These are phyloP conservation scores for Fusarium equiseti DNA, from an alignment of 2,329 filamentous ascomycete species.

Conservation along the genomic window DNA sequence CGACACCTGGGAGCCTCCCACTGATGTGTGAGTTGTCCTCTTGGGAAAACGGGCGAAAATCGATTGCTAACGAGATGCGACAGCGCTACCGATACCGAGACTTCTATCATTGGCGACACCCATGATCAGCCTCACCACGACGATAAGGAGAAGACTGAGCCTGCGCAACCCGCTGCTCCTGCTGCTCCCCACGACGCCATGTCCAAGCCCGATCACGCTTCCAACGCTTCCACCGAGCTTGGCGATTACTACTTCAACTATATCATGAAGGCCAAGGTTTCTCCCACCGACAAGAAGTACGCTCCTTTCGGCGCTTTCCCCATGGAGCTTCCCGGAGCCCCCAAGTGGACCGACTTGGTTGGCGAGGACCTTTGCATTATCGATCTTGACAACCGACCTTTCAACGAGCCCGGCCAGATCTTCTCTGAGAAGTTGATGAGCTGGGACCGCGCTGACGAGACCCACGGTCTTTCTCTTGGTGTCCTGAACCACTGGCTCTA, in stretches of 20 bases:
- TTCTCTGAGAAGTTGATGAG: slow-evolving; percentile 53
- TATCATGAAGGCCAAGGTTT: slow-evolving; percentile 48
- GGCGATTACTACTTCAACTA: slow-evolving; percentile 51
- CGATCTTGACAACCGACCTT: slow-evolving; percentile 59
- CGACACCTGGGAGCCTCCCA: slow-evolving; percentile 46
- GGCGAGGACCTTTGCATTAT: slow-evolving; percentile 59
- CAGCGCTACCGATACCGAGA: slow-evolving; percentile 42
- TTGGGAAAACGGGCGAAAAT: not conserved
- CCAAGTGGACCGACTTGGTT: slow-evolving; percentile 51
- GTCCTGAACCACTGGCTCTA: slow-evolving; percentile 61
- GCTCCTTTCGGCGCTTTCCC: slow-evolving; percentile 51
- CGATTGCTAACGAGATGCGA: slow-evolving; percentile 19
- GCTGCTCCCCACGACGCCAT: slow-evolving; percentile 20
- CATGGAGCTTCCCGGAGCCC: slow-evolving; percentile 46
- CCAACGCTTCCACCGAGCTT: slow-evolving; percentile 43
- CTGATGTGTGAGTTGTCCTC: slow-evolving; percentile 41
- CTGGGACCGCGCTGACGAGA: slow-evolving; percentile 51
- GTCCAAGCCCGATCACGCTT: slow-evolving; percentile 28
- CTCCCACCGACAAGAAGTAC: slow-evolving; percentile 46
- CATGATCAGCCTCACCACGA: slow-evolving; percentile 12
- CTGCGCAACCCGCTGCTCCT: not conserved
- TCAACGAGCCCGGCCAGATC: slow-evolving; percentile 52
- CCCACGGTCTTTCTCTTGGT: slow-evolving; percentile 56
- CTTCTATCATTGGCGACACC: slow-evolving; percentile 27
- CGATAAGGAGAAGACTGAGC: slow-evolving; percentile 5